phyloP scores from a whole-genome alignment of 2,329 filamentous ascomycete genomes.

The Orbilia brochopaga region DNA sequence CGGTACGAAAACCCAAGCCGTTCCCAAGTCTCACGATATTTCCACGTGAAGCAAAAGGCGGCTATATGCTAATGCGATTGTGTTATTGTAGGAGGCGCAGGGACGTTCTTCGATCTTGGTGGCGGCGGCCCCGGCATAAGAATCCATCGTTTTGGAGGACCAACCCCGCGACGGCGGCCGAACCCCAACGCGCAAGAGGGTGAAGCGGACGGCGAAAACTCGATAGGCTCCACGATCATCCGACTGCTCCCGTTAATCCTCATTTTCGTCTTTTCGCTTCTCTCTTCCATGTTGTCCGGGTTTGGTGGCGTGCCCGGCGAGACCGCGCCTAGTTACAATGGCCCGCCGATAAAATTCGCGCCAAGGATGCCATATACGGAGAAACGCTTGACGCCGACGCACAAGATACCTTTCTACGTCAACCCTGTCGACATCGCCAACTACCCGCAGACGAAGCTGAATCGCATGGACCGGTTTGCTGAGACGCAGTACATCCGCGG shows the following conservation, averaged over 20 bases:
- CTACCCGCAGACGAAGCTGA: slow-evolving; percentile 72
- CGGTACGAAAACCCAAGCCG: slow-evolving; percentile 60
- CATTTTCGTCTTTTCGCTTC: slow-evolving; percentile 82
- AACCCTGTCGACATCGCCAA: slow-evolving; percentile 77
- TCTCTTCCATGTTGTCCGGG: slow-evolving; percentile 75
- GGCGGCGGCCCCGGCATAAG: slow-evolving; percentile 85
- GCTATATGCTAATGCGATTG: slow-evolving; percentile 39
- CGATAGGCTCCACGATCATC: slow-evolving; percentile 60
- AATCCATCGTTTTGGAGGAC: slow-evolving; percentile 93
- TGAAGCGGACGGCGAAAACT: slow-evolving; percentile 62
- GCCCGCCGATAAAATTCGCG: slow-evolving; percentile 80
- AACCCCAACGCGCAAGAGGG: slow-evolving; percentile 63
- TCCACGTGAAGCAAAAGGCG: background rate
- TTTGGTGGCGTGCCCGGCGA: slow-evolving; percentile 56
- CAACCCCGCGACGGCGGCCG: slow-evolving; percentile 71
- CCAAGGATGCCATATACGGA: slow-evolving; percentile 72
- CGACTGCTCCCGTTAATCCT: slow-evolving; percentile 86
- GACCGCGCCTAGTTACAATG: slow-evolving; percentile 61
- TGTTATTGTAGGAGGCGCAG: slow-evolving; percentile 60
- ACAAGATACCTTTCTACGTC: slow-evolving; percentile 82
- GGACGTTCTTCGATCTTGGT: slow-evolving; percentile 72
- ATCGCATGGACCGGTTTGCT: slow-evolving; percentile 75
- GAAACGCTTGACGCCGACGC: slow-evolving; percentile 71
- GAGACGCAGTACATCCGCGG: slow-evolving; percentile 74
- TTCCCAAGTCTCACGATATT: background rate